Conservation (phyloP, 352 stramenopile species). For the Pythium guiyangense region DNA sequence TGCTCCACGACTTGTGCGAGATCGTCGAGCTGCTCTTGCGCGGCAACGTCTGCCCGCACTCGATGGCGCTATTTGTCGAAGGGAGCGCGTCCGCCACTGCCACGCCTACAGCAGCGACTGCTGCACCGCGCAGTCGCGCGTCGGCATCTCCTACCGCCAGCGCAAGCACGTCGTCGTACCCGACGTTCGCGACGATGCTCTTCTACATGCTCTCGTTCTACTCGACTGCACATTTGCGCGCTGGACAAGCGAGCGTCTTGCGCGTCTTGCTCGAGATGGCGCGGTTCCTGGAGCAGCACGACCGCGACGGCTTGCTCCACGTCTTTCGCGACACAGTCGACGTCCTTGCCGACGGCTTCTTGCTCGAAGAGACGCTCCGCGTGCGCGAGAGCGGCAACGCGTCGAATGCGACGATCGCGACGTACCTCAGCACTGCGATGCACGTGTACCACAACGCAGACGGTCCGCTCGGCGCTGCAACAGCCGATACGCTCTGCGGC, state of each 20-base stretch:
- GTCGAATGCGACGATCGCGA: constrained; percentile 26
- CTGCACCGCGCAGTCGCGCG: background rate
- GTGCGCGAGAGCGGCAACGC: constrained; percentile 18
- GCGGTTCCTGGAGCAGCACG: constrained; percentile 44
- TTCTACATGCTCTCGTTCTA: constrained; percentile 78
- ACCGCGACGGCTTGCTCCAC: constrained; percentile 57
- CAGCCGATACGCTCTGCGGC: constrained; percentile 29
- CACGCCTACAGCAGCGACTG: background rate
- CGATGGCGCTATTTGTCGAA: constrained; percentile 54
- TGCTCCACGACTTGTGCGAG: constrained; percentile 54
- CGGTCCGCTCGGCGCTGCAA: constrained; percentile 35
- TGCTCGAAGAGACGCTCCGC: constrained; percentile 45
- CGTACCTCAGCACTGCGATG: constrained; percentile 54
- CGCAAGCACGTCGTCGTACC: constrained; percentile 26
- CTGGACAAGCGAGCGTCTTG: constrained; percentile 39
- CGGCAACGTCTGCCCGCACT: constrained; percentile 49
- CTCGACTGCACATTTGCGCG: constrained; percentile 29
- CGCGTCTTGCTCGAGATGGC: constrained; percentile 48
- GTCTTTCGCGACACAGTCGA: constrained; percentile 55
- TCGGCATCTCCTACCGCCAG: background rate
- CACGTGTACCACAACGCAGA: constrained; percentile 63
- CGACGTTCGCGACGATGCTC: constrained; percentile 54
- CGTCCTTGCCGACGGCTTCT: constrained; percentile 48
- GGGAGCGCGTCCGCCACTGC: background rate
- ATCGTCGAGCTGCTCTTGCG: constrained; percentile 43